Base-by-base conservation (phyloP, 306 rosid genomes). In the Fagus crenata region DNA sequence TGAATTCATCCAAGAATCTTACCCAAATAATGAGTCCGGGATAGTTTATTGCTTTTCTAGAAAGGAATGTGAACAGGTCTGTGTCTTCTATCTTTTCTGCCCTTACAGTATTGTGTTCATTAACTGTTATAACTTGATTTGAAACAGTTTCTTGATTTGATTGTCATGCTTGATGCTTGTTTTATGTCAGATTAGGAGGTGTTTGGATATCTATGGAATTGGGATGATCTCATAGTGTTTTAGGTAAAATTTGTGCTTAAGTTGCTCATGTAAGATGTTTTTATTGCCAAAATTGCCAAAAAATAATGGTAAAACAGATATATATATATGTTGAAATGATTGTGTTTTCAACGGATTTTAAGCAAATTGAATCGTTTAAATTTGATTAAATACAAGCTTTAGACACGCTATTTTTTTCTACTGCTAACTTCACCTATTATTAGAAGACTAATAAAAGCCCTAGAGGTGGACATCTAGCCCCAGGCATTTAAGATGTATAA, bases 11-110 rank as follows among this genome's bases (percentile, higher is more conserved):
- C 86, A 77, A 87, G 89, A 90, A 77, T 85, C 88, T 81, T 94
- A 90, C 83, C 81, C 95, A 67, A 89, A 90, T 77, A 83, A 87
- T 12, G 96, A 90, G 76, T 92, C 96, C 18, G 97, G 98, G 80
- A 94, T 92, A 69, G 93, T 94, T 73, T 94, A 92, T 87, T 94
- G 98, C 88, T 94, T 94, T 84, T 85, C 98, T 76, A 87, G 96
- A 84, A 92, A 90, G 87, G 98, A 92, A 85, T 94, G 93, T 82
- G 98, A 94, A 79, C 96, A 92, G 93, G 98, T 94, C 31, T 54
- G 81, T 71, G 68, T 75, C 71, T 69, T 28, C 32, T 40, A 40
- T 28, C 69, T 60, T 53, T 49, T 60, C 51, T 81, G 28, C 17
- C 22, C 75, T 79, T 75, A 73, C 14, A 37, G 54, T 78, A 15